Evolutionary conservation across 345 rosid genomes (phyloP).

Genomic region (Sisymbrium irio): DNA sequence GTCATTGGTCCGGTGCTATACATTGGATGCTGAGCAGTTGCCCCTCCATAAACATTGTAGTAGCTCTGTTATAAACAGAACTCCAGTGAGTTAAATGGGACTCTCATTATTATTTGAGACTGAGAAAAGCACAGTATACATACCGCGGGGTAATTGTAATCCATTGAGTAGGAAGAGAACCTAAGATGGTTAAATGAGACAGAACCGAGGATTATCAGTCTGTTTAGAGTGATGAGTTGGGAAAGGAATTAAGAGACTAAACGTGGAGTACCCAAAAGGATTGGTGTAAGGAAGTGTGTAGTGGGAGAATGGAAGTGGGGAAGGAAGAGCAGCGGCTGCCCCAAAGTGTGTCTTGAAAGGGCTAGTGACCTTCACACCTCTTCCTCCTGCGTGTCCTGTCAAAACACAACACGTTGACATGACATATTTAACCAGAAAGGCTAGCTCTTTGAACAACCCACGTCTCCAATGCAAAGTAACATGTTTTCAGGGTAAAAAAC

Average conservation of each 20-base stretch:
- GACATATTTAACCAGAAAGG: neutral
- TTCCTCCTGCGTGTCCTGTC: slow-evolving; percentile 50
- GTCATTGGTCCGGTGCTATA: slow-evolving; percentile 69
- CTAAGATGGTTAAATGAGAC: slow-evolving; percentile 38
- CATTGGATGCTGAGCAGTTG: slow-evolving; percentile 69
- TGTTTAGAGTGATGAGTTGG: neutral
- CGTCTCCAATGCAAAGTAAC: neutral
- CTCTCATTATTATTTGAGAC: neutral
- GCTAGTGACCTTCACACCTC: slow-evolving; percentile 67
- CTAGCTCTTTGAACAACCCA: neutral
- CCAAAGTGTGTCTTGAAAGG: slow-evolving; percentile 78
- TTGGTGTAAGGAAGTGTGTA: slow-evolving; percentile 74
- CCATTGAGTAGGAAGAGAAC: slow-evolving; percentile 86
- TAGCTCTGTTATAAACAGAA: slow-evolving; percentile 52
- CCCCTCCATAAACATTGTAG: slow-evolving; percentile 81
- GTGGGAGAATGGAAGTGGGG: slow-evolving; percentile 81
- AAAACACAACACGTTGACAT: slow-evolving; percentile 14
- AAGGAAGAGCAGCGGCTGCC: slow-evolving; percentile 65
- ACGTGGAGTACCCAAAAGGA: slow-evolving; percentile 57
- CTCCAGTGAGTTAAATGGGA: neutral
- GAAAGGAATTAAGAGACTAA: neutral
- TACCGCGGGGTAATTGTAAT: slow-evolving; percentile 90
- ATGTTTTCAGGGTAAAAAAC: neutral
- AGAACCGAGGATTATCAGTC: slow-evolving; percentile 20
- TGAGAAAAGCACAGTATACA: slow-evolving; percentile 23